These are phyloP conservation scores for Taphrina confusa DNA, from an alignment of 1,139 yeast genomes.

Conservation along the genomic window DNA sequence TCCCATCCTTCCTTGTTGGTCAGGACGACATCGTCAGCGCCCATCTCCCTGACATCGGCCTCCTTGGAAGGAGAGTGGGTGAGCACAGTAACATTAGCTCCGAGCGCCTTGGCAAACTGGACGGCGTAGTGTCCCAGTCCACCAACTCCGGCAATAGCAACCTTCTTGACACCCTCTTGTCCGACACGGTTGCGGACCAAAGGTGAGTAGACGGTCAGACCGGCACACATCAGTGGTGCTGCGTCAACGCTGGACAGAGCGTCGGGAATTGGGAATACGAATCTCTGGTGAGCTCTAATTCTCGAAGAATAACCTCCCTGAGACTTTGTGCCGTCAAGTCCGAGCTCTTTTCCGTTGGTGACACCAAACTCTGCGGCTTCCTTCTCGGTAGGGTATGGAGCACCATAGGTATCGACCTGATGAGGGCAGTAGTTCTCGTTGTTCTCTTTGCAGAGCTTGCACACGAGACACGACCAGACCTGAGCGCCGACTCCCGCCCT, in stretches of 20 bases:
- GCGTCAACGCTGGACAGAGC: constrained; percentile 52
- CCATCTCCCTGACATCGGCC: constrained; percentile 53
- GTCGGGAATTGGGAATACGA: constrained; percentile 62
- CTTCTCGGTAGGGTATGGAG: constrained; percentile 37
- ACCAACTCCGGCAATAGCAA: constrained; percentile 59
- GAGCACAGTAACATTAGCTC: constrained; percentile 56
- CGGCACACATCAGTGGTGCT: constrained; percentile 71
- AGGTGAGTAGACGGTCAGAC: constrained; percentile 65
- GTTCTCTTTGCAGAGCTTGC: constrained; percentile 53
- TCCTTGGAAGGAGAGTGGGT: constrained; percentile 53
- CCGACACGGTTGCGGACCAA: constrained; percentile 55
- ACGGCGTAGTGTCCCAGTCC: constrained; percentile 62
- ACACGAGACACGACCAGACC: constrained; percentile 53
- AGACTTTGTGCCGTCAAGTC: constrained; percentile 43
- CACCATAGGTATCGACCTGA: constrained; percentile 51
- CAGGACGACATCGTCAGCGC: constrained; percentile 53
- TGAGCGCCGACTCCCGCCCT: constrained; percentile 66
- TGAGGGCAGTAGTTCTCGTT: constrained; percentile 57
- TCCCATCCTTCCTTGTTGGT: constrained; percentile 45
- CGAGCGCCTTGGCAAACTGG: constrained; percentile 57
- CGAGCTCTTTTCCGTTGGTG: constrained; percentile 26
- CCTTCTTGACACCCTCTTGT: constrained; percentile 47
- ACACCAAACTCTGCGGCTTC: constrained; percentile 33
- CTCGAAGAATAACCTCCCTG: constrained; percentile 69
- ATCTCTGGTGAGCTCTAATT: constrained; percentile 57